A percentile compares a stretch with the other conserved stretches of the same genome.
These are phyloP conservation scores for Caryopteris hybrid DNA, from an alignment of 305 asterid genomes.

Conservation along the genomic window DNA sequence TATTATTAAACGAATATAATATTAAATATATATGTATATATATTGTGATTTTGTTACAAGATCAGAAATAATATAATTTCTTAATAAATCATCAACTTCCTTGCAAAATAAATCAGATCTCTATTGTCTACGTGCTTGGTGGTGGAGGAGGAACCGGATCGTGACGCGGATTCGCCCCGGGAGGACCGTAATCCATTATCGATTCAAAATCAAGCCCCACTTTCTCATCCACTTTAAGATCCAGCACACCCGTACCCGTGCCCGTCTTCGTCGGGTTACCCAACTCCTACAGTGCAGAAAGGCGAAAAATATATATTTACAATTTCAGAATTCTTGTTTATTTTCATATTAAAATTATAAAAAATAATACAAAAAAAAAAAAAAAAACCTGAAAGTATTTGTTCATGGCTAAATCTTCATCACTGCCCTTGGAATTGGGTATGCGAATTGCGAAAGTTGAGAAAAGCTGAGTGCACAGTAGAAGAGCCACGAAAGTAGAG, in stretches of 20 bases:
- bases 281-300: background rate
- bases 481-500: constrained; percentile 1
- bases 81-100: too few species aligned
- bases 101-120: background rate
- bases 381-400: background rate
- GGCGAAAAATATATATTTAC: too few species aligned
- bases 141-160: background rate
- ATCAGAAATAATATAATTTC: too few species aligned
- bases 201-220: background rate
- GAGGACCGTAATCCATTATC: constrained; percentile 17
- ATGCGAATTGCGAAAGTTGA: constrained; percentile 1
- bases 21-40: too few species aligned
- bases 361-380: background rate
- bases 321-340: too few species aligned
- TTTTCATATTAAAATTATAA: too few species aligned
- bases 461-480: constrained; percentile 5
- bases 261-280: background rate
- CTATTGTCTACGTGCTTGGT: background rate
- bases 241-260: background rate
- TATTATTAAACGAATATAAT: too few species aligned
- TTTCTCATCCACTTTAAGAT: background rate
- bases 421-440: background rate
- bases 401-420: background rate
- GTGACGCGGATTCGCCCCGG: constrained; percentile 19
- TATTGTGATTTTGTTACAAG: too few species aligned